Conservation (phyloP, 306 rosid genomes). For the Lathyrus aphaca region DNA sequence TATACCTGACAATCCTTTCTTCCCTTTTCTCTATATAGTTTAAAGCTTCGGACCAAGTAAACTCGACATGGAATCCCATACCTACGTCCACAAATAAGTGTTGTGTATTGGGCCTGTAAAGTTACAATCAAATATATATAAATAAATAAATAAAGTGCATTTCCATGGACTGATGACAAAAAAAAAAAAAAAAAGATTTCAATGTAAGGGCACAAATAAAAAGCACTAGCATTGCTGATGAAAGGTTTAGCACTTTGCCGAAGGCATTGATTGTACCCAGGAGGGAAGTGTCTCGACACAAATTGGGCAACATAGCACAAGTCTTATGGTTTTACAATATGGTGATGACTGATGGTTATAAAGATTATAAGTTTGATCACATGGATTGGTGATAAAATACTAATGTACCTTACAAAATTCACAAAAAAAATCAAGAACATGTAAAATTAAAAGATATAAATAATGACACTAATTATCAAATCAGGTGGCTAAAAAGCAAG, state of each 20-base stretch:
- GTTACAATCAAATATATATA: slow-evolving; percentile 15
- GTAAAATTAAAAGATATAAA: slow-evolving; percentile 5
- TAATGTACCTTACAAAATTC: neutral
- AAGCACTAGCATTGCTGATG: slow-evolving; percentile 13
- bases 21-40: slow-evolving; percentile 71
- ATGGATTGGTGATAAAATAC: slow-evolving; percentile 7
- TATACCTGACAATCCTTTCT: slow-evolving; percentile 71
- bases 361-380: slow-evolving; percentile 16
- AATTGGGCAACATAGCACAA: slow-evolving; percentile 11
- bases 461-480: slow-evolving; percentile 3
- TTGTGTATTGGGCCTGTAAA: slow-evolving; percentile 73
- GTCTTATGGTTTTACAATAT: slow-evolving; percentile 14
- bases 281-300: neutral
- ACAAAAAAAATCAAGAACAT: neutral
- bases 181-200: slow-evolving; percentile 11
- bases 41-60: slow-evolving; percentile 92
- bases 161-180: slow-evolving; percentile 20
- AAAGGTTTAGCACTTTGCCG: neutral
- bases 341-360: slow-evolving; percentile 17
- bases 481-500: neutral
- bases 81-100: slow-evolving; percentile 86
- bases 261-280: slow-evolving; percentile 9
- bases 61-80: slow-evolving; percentile 92
- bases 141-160: neutral
- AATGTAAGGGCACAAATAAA: slow-evolving; percentile 13